A percentile compares a stretch with the other conserved stretches of the same genome.
These are phyloP conservation scores for Nemania serpens DNA, from an alignment of 2,329 filamentous ascomycete genomes.

Conservation along the genomic window DNA sequence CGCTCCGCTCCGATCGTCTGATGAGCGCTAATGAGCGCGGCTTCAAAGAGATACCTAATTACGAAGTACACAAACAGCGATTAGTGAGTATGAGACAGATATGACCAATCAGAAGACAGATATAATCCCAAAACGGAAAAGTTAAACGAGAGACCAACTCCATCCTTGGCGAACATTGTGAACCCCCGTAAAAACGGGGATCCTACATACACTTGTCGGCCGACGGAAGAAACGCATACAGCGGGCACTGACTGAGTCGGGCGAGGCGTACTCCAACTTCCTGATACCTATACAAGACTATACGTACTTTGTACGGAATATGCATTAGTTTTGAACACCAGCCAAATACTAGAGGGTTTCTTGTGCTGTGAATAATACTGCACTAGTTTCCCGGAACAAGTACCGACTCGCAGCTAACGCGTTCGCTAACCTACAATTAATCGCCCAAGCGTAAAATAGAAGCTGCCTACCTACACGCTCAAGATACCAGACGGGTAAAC, in stretches of 20 bases:
- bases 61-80: background rate
- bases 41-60: constrained; percentile 6
- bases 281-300: background rate
- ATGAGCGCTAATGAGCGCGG: background rate
- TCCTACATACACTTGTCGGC: background rate
- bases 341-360: no score
- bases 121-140: constrained; percentile 18
- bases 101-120: constrained; percentile 16
- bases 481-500: background rate
- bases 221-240: constrained; percentile 5
- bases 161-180: background rate
- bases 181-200: constrained; percentile 15
- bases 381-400: constrained; percentile 11
- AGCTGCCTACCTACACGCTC: background rate
- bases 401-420: constrained; percentile 14
- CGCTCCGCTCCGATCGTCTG: constrained; percentile 18
- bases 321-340: no score
- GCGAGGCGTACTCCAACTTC: constrained; percentile 18
- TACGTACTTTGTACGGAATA: background rate
- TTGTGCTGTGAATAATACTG: background rate
- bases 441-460: background rate
- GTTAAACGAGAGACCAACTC: constrained; percentile 20
- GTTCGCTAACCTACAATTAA: constrained; percentile 8
- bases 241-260: background rate
- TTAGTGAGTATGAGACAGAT: background rate